A percentile compares a stretch with the other conserved stretches of the same genome.
phyloP scores from a whole-genome alignment of 1,139 yeast genomes.

The Zygosaccharomyces sapae region DNA sequence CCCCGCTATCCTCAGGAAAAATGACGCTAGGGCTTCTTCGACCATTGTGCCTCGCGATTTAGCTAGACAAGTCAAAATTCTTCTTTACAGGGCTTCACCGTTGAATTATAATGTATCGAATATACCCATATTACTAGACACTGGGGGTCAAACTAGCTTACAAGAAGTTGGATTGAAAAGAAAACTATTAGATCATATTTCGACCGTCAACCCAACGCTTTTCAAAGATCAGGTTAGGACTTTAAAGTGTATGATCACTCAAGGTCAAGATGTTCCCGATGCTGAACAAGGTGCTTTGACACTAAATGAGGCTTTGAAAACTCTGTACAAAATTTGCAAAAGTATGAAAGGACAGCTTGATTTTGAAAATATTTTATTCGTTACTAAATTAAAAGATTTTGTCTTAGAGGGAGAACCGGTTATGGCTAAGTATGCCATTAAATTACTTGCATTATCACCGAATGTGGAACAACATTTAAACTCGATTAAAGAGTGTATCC shows the following conservation, averaged over 20 bases:
- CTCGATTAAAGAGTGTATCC: conserved; percentile 42
- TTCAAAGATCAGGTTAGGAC: conserved; percentile 57
- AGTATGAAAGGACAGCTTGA: conserved; percentile 32
- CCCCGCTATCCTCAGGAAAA: conserved; percentile 44
- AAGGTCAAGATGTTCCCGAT: conserved; percentile 28
- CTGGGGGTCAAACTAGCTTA: conserved; percentile 41
- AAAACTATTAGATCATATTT: conserved; percentile 52
- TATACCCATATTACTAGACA: conserved; percentile 49
- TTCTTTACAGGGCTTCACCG: conserved; percentile 60
- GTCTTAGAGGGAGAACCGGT: conserved; percentile 52
- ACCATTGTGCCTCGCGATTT: conserved; percentile 48
- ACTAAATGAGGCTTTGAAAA: conserved; percentile 45
- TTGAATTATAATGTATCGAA: conserved; percentile 64
- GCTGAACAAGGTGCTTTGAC: conserved; percentile 28
- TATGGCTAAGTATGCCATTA: conserved; percentile 65
- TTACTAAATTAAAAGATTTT: conserved; percentile 42
- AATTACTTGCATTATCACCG: conserved; percentile 49
- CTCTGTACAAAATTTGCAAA: conserved; percentile 57
- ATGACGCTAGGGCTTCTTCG: conserved; percentile 38
- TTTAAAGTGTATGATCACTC: conserved; percentile 44
- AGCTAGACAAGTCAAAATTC: conserved; percentile 48
- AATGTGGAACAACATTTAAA: conserved; percentile 42
- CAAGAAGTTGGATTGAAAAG: conserved; percentile 40
- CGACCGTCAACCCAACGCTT: conserved; percentile 59
- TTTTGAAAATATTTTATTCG: conserved; percentile 38